Evolutionary conservation across 495 filamentous ascomycete species (phyloP).

Genomic region (Penicillium daleae): DNA sequence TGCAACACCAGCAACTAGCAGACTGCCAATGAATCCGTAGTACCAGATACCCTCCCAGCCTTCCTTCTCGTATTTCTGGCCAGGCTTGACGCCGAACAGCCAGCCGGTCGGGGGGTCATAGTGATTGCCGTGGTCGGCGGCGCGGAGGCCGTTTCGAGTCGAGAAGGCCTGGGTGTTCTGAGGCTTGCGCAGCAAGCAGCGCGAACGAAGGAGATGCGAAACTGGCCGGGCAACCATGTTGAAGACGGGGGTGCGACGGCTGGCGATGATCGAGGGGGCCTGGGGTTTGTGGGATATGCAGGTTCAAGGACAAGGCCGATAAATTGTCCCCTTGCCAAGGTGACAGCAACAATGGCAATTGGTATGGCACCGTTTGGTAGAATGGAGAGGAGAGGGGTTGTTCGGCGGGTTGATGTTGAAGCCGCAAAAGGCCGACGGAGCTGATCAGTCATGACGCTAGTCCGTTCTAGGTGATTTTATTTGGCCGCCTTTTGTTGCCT

Average conservation of each 20-base stretch:
- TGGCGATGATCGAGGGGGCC: conserved; percentile 9
- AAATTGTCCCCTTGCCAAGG: conserved; percentile 22
- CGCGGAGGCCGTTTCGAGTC: conserved; percentile 46
- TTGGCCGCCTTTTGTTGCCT: conserved; percentile 38
- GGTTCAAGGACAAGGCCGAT: conserved; percentile 17
- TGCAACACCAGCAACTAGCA: conserved; percentile 72
- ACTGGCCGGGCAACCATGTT: conserved; percentile 49
- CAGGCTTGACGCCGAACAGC: conserved; percentile 88
- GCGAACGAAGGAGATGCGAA: conserved; percentile 48
- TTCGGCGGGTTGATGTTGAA: conserved; percentile 49
- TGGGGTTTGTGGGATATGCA: conserved; percentile 10
- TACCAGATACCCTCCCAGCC: conserved; percentile 91
- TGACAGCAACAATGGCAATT: conserved; percentile 28
- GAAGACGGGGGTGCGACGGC: conserved; percentile 28
- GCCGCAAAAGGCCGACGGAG: conserved; percentile 51
- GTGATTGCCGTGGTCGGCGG: conserved; percentile 67
- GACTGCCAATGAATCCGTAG: conserved; percentile 87
- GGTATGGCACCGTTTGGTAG: conserved; percentile 28
- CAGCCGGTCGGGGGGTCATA: conserved; percentile 92
- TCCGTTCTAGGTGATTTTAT: conserved; percentile 35
- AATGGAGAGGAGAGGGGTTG: conserved; percentile 42
- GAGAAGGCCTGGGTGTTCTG: conserved; percentile 49
- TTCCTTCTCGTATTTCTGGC: conserved; percentile 93
- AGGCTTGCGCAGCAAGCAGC: conserved; percentile 43
- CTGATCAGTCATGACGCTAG: conserved; percentile 42